A percentile compares a stretch with the other conserved stretches of the same genome.
Evolutionary conservation across 2,329 filamentous ascomycete species (phyloP).

Genomic region (Fusarium goolgardi): DNA sequence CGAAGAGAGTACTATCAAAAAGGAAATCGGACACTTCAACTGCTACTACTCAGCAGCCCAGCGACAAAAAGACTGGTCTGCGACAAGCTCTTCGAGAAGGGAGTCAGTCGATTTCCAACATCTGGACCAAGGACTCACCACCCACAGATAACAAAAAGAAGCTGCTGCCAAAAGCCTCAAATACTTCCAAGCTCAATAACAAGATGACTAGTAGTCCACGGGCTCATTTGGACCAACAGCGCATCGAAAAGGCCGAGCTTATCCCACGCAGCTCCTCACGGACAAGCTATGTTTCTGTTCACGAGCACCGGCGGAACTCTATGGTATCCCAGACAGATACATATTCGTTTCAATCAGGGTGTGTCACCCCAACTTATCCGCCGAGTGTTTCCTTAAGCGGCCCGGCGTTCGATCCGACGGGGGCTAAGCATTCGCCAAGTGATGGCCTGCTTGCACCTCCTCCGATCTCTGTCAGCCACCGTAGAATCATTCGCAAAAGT

Average conservation of each 20-base stretch:
- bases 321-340: constrained; percentile 67
- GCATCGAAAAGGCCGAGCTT: constrained; percentile 45
- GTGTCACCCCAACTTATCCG: constrained; percentile 59
- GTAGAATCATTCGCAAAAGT: constrained; percentile 50
- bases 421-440: constrained; percentile 33
- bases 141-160: constrained; percentile 43
- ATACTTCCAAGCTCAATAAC: constrained; percentile 29
- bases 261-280: constrained; percentile 57
- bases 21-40: constrained; percentile 37
- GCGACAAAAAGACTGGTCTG: constrained; percentile 61
- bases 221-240: constrained; percentile 14
- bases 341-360: constrained; percentile 62
- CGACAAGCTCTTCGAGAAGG: constrained; percentile 65
- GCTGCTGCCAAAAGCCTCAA: constrained; percentile 43
- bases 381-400: constrained; percentile 52
- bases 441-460: constrained; percentile 27
- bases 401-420: constrained; percentile 39
- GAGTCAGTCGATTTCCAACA: constrained; percentile 59
- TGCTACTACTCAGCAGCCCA: constrained; percentile 26
- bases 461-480: constrained; percentile 42
- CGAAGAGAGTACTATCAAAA: constrained; percentile 39
- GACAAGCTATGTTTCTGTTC: constrained; percentile 62
- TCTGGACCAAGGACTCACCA: constrained; percentile 62
- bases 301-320: constrained; percentile 64
- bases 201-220: constrained; percentile 5